Conservation (phyloP, 2,329 filamentous ascomycete genomes). For the Dissoconium aciculare region DNA sequence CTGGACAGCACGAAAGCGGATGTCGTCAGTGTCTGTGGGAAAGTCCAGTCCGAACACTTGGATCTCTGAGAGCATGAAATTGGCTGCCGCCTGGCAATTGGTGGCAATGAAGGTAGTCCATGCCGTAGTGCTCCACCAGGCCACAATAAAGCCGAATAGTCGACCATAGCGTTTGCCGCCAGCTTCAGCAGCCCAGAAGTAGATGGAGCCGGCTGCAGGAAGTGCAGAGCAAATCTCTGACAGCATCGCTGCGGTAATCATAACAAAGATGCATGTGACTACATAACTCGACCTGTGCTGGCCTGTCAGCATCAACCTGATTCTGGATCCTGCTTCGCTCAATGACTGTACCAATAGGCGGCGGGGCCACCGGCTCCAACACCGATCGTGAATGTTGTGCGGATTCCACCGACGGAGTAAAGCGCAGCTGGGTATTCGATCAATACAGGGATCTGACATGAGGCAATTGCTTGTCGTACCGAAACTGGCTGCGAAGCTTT, state of each 20-base stretch:
- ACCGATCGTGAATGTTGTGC: constrained; percentile 47
- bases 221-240: constrained; percentile 47
- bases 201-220: constrained; percentile 44
- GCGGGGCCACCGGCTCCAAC: constrained; percentile 46
- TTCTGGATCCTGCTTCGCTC: too few relatives aligned
- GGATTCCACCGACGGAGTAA: constrained; percentile 44
- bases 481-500: constrained; percentile 46
- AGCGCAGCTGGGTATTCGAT: constrained; percentile 34
- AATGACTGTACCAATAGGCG: constrained; percentile 48
- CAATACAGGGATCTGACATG: not conserved
- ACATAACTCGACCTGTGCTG: constrained; percentile 43
- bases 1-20: constrained; percentile 46
- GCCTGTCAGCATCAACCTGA: not conserved
- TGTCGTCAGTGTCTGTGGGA: constrained; percentile 35
- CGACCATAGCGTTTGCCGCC: constrained; percentile 42
- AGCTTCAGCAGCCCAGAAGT: constrained; percentile 47
- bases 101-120: constrained; percentile 38
- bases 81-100: constrained; percentile 25
- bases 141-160: constrained; percentile 45
- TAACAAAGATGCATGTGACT: constrained; percentile 44
- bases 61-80: constrained; percentile 35
- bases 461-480: constrained; percentile 26
- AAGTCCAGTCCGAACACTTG: constrained; percentile 43
- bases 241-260: constrained; percentile 45
- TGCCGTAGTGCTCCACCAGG: constrained; percentile 48